These are phyloP conservation scores for Trichosanthes truncata DNA, from an alignment of 306 rosid genomes.

Conservation along the genomic window DNA sequence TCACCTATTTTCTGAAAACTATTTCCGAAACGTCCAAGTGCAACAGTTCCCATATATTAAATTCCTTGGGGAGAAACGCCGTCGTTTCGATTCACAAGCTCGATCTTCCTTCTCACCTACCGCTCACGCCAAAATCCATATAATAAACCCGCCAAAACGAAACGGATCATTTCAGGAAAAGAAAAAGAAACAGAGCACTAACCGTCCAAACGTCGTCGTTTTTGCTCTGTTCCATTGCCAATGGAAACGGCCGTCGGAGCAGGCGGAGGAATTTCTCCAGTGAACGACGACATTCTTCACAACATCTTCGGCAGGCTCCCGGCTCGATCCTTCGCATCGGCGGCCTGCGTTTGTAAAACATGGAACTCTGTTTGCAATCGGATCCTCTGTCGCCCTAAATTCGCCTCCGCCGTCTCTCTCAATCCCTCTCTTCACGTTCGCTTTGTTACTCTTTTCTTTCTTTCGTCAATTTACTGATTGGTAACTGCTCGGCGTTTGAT, in stretches of 20 bases:
- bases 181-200: not conserved
- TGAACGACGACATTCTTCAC: constrained; percentile 24
- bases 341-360: constrained; percentile 49
- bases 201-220: not conserved
- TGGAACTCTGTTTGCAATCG: constrained; percentile 45
- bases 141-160: not conserved
- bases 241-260: not conserved
- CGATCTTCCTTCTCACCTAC: not conserved
- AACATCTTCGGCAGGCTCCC: constrained; percentile 36
- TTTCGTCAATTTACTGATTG: not conserved
- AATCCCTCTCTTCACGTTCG: constrained; percentile 35
- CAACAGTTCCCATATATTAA: too few relatives aligned
- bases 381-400: constrained; percentile 50
- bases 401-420: constrained; percentile 63
- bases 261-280: not conserved
- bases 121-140: not conserved
- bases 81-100: not conserved
- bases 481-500: not conserved
- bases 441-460: not conserved
- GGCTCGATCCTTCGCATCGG: constrained; percentile 50
- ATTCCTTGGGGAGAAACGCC: not conserved
- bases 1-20: too few relatives aligned
- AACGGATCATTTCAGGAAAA: not conserved
- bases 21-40: too few relatives aligned
- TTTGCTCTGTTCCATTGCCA: not conserved